phyloP scores from a whole-genome alignment of 2,329 filamentous ascomycete genomes.

The Aureobasidium namibiae region DNA sequence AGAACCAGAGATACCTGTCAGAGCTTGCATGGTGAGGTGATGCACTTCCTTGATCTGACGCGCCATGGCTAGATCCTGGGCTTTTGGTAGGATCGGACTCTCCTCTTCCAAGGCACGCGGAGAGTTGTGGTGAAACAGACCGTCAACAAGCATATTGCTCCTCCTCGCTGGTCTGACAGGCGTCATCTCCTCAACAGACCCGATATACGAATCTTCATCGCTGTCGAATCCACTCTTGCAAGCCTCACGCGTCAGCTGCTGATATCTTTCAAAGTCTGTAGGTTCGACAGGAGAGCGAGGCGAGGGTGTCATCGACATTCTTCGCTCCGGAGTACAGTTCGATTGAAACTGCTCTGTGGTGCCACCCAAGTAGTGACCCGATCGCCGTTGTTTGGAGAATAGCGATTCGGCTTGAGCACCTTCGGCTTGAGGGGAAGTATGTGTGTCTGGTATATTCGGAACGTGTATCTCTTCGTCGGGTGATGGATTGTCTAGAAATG shows the following conservation, averaged over 20 bases:
- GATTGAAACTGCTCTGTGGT: conserved; percentile 10
- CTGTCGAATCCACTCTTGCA: conserved; percentile 7
- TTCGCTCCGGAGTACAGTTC: conserved; percentile 8
- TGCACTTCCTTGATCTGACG: conserved; percentile 25
- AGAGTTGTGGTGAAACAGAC: not conserved
- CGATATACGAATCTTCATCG: conserved; percentile 8
- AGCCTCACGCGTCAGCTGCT: conserved; percentile 1
- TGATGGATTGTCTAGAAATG: conserved; percentile 27
- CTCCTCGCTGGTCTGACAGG: conserved; percentile 1
- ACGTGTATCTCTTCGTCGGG: not conserved
- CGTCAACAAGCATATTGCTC: not conserved
- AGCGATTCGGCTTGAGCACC: not conserved
- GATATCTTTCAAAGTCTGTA: conserved; percentile 10
- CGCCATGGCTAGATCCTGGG: conserved; percentile 14
- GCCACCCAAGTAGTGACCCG: conserved; percentile 12
- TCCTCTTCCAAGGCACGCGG: conserved; percentile 12
- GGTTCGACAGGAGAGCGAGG: conserved; percentile 1
- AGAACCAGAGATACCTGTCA: conserved; percentile 19
- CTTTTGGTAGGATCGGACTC: conserved; percentile 12
- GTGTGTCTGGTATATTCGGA: not conserved
- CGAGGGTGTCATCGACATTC: not conserved
- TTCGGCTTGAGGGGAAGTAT: not conserved
- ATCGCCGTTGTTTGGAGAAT: conserved; percentile 9
- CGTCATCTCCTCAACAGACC: conserved; percentile 14
- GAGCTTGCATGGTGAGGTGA: conserved; percentile 24